Percentiles rank a stretch among this genome's conserved stretches.
phyloP scores from a whole-genome alignment of 805 yeast species.

The Clavispora santaluciae region DNA sequence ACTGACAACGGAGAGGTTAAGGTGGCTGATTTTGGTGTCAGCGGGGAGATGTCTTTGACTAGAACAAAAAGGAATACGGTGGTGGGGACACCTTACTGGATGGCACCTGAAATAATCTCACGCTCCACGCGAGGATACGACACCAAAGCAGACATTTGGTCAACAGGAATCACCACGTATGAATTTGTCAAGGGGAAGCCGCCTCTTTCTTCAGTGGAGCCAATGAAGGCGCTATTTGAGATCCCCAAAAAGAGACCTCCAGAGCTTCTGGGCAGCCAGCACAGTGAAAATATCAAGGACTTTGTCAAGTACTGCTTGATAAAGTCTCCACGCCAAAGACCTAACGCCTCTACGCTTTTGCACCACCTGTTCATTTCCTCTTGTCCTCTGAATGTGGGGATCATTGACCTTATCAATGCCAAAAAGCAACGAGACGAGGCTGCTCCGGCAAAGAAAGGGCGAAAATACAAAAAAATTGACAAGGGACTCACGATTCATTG shows the following conservation, averaged over 20 bases:
- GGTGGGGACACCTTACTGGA: conserved; percentile 97
- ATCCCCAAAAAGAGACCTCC: conserved; percentile 71
- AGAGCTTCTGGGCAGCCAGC: conserved; percentile 37
- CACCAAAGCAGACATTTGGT: conserved; percentile 93
- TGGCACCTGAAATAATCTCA: conserved; percentile 95
- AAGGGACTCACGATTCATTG: conserved; percentile 13
- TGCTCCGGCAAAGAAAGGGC: conserved; percentile 2
- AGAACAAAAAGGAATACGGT: conserved; percentile 58
- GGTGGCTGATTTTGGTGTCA: conserved; percentile 90
- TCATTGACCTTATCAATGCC: conserved; percentile 6
- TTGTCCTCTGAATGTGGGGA: conserved; percentile 8
- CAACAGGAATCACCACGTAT: conserved; percentile 86
- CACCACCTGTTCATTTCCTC: conserved; percentile 47
- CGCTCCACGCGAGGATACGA: conserved; percentile 54
- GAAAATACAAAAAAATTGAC: conserved; percentile 9
- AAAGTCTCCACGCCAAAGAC: conserved; percentile 63
- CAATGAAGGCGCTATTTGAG: conserved; percentile 68
- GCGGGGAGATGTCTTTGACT: conserved; percentile 68
- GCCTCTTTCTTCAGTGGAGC: conserved; percentile 69
- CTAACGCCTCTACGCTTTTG: conserved; percentile 54
- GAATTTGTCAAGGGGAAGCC: conserved; percentile 82
- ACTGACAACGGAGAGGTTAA: conserved; percentile 68
- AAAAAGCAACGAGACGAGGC: not conserved
- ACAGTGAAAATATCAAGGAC: conserved; percentile 52
- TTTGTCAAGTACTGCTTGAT: conserved; percentile 64